A percentile compares a stretch with the other conserved stretches of the same genome.
These are phyloP conservation scores for Cytospora schulzeri DNA, from an alignment of 2,329 filamentous ascomycete genomes.

Conservation along the genomic window DNA sequence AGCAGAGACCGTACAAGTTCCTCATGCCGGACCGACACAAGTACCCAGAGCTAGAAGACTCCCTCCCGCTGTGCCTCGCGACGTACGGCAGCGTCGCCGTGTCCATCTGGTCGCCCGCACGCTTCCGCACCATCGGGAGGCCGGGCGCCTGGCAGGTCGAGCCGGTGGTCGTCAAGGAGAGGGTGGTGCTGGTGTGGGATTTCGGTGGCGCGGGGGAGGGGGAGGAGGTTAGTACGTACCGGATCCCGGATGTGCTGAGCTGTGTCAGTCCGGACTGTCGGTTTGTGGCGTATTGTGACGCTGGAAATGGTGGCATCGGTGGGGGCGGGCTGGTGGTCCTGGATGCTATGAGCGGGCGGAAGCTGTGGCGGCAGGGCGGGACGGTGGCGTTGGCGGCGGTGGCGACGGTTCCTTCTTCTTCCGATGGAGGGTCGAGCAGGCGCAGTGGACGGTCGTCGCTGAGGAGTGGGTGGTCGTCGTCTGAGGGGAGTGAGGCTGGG, in stretches of 20 bases:
- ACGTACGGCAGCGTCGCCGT: constrained; percentile 43
- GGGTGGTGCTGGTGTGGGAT: constrained; percentile 45
- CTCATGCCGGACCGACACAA: constrained; percentile 39
- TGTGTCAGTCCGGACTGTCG: constrained; percentile 46
- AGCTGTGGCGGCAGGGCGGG: constrained; percentile 43
- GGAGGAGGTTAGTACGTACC: constrained; percentile 41
- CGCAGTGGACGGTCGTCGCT: constrained; percentile 14
- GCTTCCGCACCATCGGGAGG: constrained; percentile 38
- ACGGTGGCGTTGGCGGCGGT: too few relatives aligned
- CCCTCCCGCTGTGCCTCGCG: constrained; percentile 40
- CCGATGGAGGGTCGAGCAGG: constrained; percentile 1
- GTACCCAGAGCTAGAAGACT: constrained; percentile 43
- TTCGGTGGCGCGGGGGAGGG: constrained; percentile 39
- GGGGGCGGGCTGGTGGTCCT: constrained; percentile 41
- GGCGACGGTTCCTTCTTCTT: too few relatives aligned
- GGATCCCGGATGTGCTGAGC: constrained; percentile 43
- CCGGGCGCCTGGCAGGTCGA: constrained; percentile 40
- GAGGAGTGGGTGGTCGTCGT: constrained; percentile 17
- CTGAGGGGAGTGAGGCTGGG: constrained; percentile 2
- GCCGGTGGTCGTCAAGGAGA: constrained; percentile 37
- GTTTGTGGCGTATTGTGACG: constrained; percentile 44
- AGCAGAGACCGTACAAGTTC: constrained; percentile 39
- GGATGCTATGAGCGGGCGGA: constrained; percentile 41
- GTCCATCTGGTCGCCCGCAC: constrained; percentile 46
- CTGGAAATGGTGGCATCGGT: constrained; percentile 35